Conservation (phyloP, 768 basidiomycete genomes). For the Agaricus subrufescens region DNA sequence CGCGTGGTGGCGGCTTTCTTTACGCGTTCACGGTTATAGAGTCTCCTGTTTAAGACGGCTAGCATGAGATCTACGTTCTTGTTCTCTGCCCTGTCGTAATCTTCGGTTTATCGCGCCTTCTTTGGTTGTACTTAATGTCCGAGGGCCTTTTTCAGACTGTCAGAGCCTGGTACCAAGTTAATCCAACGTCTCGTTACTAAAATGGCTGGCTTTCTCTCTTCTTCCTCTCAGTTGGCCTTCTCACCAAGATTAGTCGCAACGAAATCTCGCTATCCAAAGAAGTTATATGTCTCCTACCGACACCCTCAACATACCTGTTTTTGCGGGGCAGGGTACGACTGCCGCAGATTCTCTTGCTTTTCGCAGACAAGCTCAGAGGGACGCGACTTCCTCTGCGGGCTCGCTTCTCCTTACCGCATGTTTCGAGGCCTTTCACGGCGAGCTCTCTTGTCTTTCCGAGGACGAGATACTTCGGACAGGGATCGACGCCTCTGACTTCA, state of each 20-base stretch:
- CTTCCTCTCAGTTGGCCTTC: neutral
- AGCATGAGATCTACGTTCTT: too few relatives aligned
- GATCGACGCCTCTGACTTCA: slow-evolving; percentile 39
- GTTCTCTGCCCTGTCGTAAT: neutral
- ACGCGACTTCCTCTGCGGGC: slow-evolving; percentile 36
- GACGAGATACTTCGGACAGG: slow-evolving; percentile 26
- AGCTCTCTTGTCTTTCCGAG: slow-evolving; percentile 36
- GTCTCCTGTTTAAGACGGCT: too few relatives aligned
- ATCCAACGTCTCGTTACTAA: slow-evolving; percentile 1
- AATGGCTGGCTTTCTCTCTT: neutral
- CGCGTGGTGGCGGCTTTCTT: too few relatives aligned
- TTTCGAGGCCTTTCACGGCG: slow-evolving; percentile 38
- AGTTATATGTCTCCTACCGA: slow-evolving; percentile 19
- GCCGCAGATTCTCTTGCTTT: slow-evolving; percentile 25
- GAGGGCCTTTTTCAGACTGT: neutral
- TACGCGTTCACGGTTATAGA: too few relatives aligned
- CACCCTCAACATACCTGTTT: slow-evolving; percentile 30
- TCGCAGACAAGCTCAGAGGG: slow-evolving; percentile 34
- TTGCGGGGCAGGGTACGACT: slow-evolving; percentile 48
- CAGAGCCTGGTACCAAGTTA: neutral
- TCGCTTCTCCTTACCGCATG: slow-evolving; percentile 43
- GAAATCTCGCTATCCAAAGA: neutral
- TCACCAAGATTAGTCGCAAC: neutral
- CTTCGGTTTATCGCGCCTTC: neutral
- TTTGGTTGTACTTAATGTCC: neutral